Evolutionary conservation across 495 filamentous ascomycete genomes (phyloP).

Genomic region (Lasiosphaeriaceae sp.): DNA sequence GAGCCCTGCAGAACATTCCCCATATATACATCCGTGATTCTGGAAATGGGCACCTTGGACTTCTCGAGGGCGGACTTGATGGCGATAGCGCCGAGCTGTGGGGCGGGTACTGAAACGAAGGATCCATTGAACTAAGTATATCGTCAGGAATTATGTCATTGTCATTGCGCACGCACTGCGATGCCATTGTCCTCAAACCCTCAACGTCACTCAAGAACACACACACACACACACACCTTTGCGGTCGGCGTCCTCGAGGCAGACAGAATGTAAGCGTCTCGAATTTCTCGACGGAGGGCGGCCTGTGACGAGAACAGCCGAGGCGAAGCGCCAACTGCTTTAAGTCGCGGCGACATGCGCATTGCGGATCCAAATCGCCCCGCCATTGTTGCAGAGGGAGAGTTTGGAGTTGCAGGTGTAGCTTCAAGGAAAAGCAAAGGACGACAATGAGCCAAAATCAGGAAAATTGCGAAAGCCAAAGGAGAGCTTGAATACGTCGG

Average conservation of each 20-base stretch:
- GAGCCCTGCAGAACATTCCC: slow-evolving; percentile 88
- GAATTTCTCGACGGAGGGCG: slow-evolving; percentile 60
- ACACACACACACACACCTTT: slow-evolving; percentile 53
- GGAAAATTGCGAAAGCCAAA: background rate
- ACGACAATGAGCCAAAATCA: slow-evolving; percentile 2
- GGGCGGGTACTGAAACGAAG: slow-evolving; percentile 74
- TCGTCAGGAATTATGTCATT: slow-evolving; percentile 1
- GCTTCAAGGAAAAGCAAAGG: background rate
- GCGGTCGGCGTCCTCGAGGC: slow-evolving; percentile 83
- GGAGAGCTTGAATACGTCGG: too few species aligned
- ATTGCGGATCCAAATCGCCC: slow-evolving; percentile 5
- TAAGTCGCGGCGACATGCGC: slow-evolving; percentile 16
- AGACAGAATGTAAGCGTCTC: slow-evolving; percentile 87
- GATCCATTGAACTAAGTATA: slow-evolving; percentile 81
- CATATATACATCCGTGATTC: slow-evolving; percentile 91
- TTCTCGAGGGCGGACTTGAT: slow-evolving; percentile 86
- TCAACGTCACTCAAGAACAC: background rate
- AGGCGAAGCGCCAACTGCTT: slow-evolving; percentile 24
- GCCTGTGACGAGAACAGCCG: slow-evolving; percentile 66
- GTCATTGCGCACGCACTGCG: background rate
- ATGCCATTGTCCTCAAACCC: background rate
- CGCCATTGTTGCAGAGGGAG: background rate
- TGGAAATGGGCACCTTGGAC: slow-evolving; percentile 69
- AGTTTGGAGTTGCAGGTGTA: background rate
- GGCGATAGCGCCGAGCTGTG: slow-evolving; percentile 78